Conservation (phyloP, 176 grass and related monocot species). For the Eremochloa ophiuroides region DNA sequence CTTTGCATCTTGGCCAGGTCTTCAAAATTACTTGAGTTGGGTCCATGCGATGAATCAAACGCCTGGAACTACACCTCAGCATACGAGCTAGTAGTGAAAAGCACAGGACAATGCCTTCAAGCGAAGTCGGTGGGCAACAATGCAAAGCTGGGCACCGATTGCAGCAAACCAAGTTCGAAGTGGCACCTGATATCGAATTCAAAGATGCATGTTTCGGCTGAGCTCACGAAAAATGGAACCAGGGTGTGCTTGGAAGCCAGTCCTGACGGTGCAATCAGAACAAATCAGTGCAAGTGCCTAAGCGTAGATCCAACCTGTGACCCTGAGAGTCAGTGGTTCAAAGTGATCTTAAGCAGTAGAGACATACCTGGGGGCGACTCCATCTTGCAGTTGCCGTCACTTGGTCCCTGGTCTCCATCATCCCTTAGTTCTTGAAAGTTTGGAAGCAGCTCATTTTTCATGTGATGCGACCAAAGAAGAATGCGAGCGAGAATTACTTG, state of each 20-base stretch:
- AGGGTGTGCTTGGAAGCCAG: slow-evolving; percentile 63
- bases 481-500: neutral
- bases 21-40: slow-evolving; percentile 52
- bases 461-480: neutral
- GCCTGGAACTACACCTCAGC: slow-evolving; percentile 77
- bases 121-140: slow-evolving; percentile 34
- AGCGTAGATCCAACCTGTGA: slow-evolving; percentile 47
- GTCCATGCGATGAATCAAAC: slow-evolving; percentile 49
- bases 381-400: slow-evolving; percentile 48
- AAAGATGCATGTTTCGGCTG: slow-evolving; percentile 69
- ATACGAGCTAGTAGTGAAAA: slow-evolving; percentile 42
- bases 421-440: neutral
- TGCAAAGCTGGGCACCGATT: slow-evolving; percentile 43
- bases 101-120: slow-evolving; percentile 58
- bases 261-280: slow-evolving; percentile 45
- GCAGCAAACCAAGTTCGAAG: slow-evolving; percentile 52
- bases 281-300: slow-evolving; percentile 74
- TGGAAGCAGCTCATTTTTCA: neutral
- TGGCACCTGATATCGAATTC: slow-evolving; percentile 80
- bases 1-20: slow-evolving; percentile 60
- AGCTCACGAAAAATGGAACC: slow-evolving; percentile 49
- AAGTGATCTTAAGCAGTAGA: slow-evolving; percentile 64
- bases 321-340: slow-evolving; percentile 93
- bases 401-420: slow-evolving; percentile 17
- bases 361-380: slow-evolving; percentile 21